Conservation (phyloP, 306 rosid species). For the Pterocarpus macrocarpus region DNA sequence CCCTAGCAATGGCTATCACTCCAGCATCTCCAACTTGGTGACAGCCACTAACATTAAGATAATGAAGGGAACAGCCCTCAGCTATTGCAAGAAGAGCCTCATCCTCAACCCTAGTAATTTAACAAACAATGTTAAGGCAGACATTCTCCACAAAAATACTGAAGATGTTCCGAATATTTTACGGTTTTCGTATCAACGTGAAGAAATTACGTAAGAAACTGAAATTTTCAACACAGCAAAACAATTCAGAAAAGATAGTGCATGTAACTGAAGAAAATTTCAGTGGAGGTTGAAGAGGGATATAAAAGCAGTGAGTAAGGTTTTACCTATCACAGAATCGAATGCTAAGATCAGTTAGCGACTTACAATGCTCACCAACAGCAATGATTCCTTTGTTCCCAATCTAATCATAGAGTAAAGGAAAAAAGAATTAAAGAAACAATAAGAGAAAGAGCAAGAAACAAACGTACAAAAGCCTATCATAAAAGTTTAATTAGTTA, state of each 20-base stretch:
- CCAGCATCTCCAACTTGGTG: conserved; percentile 87
- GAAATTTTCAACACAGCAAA: neutral
- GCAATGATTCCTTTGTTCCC: conserved; percentile 79
- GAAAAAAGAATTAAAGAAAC: neutral
- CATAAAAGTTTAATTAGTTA: conserved; percentile 1
- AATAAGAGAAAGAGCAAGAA: conserved; percentile 20
- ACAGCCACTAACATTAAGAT: conserved; percentile 89
- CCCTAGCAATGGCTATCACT: conserved; percentile 83
- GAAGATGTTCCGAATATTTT: neutral
- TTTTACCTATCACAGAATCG: conserved; percentile 82
- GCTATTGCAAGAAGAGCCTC: conserved; percentile 81
- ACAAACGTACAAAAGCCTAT: conserved; percentile 6
- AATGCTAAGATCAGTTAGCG: conserved; percentile 80
- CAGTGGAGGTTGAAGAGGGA: neutral
- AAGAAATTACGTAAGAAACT: neutral
- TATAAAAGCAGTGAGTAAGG: conserved; percentile 30
- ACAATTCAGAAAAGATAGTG: neutral
- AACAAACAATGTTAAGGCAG: neutral
- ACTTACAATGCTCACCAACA: conserved; percentile 73
- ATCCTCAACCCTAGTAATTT: conserved; percentile 75
- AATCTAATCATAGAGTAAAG: conserved; percentile 53
- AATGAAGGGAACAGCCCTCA: conserved; percentile 69
- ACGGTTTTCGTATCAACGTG: too few species aligned
- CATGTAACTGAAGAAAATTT: conserved; percentile 29
- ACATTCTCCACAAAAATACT: conserved; percentile 11